These are phyloP conservation scores for Smittium mucronatum DNA, from an alignment of 371 early-diverging fungal species.

Conservation along the genomic window DNA sequence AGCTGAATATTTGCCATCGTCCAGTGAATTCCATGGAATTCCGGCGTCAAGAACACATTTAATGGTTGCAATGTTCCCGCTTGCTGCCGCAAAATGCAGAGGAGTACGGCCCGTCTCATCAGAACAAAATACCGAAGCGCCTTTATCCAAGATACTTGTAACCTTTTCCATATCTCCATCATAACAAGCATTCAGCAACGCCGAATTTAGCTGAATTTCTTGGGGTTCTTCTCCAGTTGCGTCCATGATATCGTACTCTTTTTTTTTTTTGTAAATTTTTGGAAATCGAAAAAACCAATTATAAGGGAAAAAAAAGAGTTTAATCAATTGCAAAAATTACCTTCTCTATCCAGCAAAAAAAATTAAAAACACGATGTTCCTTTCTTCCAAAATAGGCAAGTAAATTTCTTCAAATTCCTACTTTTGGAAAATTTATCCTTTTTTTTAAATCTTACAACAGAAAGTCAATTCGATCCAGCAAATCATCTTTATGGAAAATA, in stretches of 20 bases:
- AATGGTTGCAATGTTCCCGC: constrained; percentile 41
- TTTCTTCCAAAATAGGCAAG: too few relatives aligned
- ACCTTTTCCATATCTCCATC: constrained; percentile 22
- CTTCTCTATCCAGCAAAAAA: too few relatives aligned
- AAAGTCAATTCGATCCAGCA: too few relatives aligned
- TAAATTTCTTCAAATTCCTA: too few relatives aligned
- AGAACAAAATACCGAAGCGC: constrained; percentile 31
- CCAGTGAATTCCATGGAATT: constrained; percentile 58
- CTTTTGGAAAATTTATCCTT: too few relatives aligned
- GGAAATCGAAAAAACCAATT: too few relatives aligned
- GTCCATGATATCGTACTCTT: too few relatives aligned
- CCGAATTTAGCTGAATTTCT: constrained; percentile 16
- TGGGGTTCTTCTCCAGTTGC: neutral
- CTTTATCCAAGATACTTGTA: constrained; percentile 19
- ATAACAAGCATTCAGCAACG: constrained; percentile 28
- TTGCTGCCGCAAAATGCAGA: constrained; percentile 43
- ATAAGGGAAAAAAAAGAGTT: neutral
- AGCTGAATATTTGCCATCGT: constrained; percentile 44
- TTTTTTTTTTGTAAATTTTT: too few relatives aligned
- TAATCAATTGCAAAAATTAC: neutral
- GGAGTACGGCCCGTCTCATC: constrained; percentile 39
- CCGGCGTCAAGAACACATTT: constrained; percentile 35
- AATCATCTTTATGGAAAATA: too few relatives aligned
- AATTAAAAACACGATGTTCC: too few relatives aligned
- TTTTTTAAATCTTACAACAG: too few relatives aligned